Base-by-base conservation (phyloP, 306 rosid species). In the Cicer yamashitae region DNA sequence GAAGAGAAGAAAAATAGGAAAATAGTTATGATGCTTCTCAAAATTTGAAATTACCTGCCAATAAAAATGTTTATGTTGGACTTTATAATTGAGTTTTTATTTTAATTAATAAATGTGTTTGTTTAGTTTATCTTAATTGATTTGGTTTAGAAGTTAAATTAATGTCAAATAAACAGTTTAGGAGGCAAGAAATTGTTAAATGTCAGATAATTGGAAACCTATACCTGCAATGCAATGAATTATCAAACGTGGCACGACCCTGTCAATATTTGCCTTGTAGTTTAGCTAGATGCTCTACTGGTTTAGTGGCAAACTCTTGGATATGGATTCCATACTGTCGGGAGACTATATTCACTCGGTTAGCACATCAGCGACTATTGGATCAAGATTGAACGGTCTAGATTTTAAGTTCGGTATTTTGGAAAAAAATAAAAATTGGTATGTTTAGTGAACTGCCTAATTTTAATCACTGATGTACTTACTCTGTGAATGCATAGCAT, bases 1-100 rank as follows among this genome's bases (percentile, higher is more conserved):
- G 1, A n/a, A 48, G 18, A 40, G 20, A 4, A 45, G 60, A 20
- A 9, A 60, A 64, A 25, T 54, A 39, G 54, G 50, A 18, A 38
- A 69, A 58, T 9, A 38, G 65, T n/a, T 60, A 40, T 60, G 11
- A 51, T 2, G 54, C 50, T 70, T 78, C 64, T 38, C 51, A 9
- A 18, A 57, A 47, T 58, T 69, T 51, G 12, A 57, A 59, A 14
- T 37, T 34, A 14, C 34, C 39, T 7, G 0, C 67, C 9, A n/a
- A 34, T 47, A 11, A 57, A 13, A 57, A 6, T 66, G 44, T 34
- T 17, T 58, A 47, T 40, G 12, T 57, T 63, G 37, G 11, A 40
- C 17, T 56, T 30, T 13, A 44, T 56, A 7, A 54, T 53, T n/a
- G 54, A 3, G 13, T 52, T 52, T 48, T 10, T 6, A 0, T 46